These are phyloP conservation scores for Hymenoscyphus repandus DNA, from an alignment of 2,329 filamentous ascomycete genomes.

Conservation along the genomic window DNA sequence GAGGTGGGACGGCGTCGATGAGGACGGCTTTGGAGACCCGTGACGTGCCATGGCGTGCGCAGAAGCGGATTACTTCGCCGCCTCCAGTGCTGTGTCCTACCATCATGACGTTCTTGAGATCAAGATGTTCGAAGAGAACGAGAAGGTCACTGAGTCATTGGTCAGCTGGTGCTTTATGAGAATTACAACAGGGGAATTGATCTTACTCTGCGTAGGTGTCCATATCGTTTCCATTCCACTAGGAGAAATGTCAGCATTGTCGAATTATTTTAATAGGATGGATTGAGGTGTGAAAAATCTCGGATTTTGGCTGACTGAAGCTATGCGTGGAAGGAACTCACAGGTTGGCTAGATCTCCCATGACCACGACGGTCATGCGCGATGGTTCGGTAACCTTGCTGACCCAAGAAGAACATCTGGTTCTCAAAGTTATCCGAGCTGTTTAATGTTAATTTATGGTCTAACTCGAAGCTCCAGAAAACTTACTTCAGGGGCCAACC, in stretches of 20 bases:
- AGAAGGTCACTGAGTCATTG: constrained; percentile 26
- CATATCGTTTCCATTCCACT: constrained; percentile 30
- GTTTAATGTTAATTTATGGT: too few relatives aligned
- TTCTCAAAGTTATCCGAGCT: constrained; percentile 37
- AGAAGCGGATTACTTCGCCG: constrained; percentile 36
- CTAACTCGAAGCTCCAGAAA: too few relatives aligned
- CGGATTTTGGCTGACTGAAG: not conserved
- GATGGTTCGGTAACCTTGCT: constrained; percentile 35
- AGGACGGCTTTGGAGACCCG: constrained; percentile 37
- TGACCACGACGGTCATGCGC: constrained; percentile 36
- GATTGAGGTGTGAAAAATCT: not conserved
- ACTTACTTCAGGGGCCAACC: constrained; percentile 33
- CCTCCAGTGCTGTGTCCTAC: constrained; percentile 38
- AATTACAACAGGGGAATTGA: not conserved
- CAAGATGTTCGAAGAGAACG: constrained; percentile 33
- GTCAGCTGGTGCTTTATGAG: not conserved
- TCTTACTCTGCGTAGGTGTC: constrained; percentile 33
- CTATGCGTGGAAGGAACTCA: constrained; percentile 28
- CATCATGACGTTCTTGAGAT: constrained; percentile 33
- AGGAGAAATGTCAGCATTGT: not conserved
- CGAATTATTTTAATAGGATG: not conserved
- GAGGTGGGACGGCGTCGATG: constrained; percentile 33
- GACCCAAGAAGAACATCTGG: constrained; percentile 36
- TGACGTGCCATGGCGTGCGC: constrained; percentile 33
- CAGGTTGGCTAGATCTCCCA: constrained; percentile 35